These are phyloP conservation scores for Metschnikowia kofuensis DNA, from an alignment of 805 yeast genomes.

Conservation along the genomic window DNA sequence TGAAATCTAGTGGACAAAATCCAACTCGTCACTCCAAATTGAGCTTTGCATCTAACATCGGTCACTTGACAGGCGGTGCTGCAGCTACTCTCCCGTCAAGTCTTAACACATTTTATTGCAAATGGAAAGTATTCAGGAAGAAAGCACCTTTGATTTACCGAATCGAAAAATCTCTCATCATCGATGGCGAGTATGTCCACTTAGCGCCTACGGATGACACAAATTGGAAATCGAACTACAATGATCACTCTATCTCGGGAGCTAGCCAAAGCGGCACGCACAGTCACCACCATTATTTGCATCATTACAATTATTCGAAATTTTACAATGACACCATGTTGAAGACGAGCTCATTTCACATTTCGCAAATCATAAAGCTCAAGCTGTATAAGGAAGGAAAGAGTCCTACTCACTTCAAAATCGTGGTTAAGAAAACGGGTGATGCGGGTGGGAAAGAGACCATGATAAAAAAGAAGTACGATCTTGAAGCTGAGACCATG, in stretches of 20 bases:
- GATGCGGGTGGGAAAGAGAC: slow-evolving; percentile 45
- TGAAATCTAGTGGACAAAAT: neutral
- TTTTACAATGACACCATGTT: slow-evolving; percentile 62
- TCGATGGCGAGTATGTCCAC: slow-evolving; percentile 93
- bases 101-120: slow-evolving; percentile 62
- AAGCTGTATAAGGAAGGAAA: slow-evolving; percentile 66
- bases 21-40: neutral
- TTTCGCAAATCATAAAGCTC: slow-evolving; percentile 68
- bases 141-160: slow-evolving; percentile 79
- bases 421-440: slow-evolving; percentile 51
- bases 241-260: slow-evolving; percentile 31
- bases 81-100: slow-evolving; percentile 27
- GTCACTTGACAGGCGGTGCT: slow-evolving; percentile 11
- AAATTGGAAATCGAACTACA: slow-evolving; percentile 34
- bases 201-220: slow-evolving; percentile 82
- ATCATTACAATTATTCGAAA: slow-evolving; percentile 38
- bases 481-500: slow-evolving; percentile 69
- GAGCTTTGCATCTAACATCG: slow-evolving; percentile 17
- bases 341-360: slow-evolving; percentile 84
- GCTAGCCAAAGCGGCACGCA: slow-evolving; percentile 15
- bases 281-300: slow-evolving; percentile 36
- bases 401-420: slow-evolving; percentile 75
- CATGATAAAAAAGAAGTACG: slow-evolving; percentile 75
- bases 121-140: slow-evolving; percentile 85
- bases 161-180: slow-evolving; percentile 77